Evolutionary conservation across 1,139 yeast species (phyloP).

Genomic region (Diutina sp.): DNA sequence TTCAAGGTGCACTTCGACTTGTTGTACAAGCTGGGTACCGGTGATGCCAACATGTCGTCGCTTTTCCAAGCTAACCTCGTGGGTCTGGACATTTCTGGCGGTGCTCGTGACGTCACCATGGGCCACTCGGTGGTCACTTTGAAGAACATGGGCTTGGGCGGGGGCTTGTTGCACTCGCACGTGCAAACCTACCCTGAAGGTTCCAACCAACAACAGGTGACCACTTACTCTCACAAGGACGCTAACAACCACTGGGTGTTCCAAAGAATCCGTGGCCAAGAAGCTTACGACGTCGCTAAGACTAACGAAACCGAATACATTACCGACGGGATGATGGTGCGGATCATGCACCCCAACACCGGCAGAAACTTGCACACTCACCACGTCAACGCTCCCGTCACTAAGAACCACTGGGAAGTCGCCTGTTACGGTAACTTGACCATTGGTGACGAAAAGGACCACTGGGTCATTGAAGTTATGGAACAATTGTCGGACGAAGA

Average conservation of each 20-base stretch:
- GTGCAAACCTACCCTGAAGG: conserved; percentile 91
- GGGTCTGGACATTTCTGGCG: conserved; percentile 71
- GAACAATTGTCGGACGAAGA: conserved; percentile 69
- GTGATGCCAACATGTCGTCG: conserved; percentile 95
- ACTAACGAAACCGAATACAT: conserved; percentile 45
- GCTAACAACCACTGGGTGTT: conserved; percentile 82
- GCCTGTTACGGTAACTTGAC: conserved; percentile 85
- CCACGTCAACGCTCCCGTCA: conserved; percentile 67
- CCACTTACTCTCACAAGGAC: conserved; percentile 90
- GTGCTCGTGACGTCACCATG: conserved; percentile 79
- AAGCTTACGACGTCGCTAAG: conserved; percentile 31
- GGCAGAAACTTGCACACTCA: conserved; percentile 91
- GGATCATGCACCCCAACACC: conserved; percentile 70
- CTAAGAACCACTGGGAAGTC: conserved; percentile 65
- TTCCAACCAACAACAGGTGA: conserved; percentile 90
- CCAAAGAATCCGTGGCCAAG: conserved; percentile 58
- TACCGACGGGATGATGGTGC: conserved; percentile 60
- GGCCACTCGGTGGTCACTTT: conserved; percentile 70
- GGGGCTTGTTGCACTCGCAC: conserved; percentile 91
- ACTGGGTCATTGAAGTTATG: conserved; percentile 85
- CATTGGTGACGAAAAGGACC: conserved; percentile 82
- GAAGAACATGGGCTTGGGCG: conserved; percentile 85
- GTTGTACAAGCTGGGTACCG: conserved; percentile 70
- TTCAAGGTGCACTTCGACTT: conserved; percentile 69
- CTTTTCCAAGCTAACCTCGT: conserved; percentile 86